phyloP scores from a whole-genome alignment of 129 eudicot species.

The Kitagawia praeruptora region DNA sequence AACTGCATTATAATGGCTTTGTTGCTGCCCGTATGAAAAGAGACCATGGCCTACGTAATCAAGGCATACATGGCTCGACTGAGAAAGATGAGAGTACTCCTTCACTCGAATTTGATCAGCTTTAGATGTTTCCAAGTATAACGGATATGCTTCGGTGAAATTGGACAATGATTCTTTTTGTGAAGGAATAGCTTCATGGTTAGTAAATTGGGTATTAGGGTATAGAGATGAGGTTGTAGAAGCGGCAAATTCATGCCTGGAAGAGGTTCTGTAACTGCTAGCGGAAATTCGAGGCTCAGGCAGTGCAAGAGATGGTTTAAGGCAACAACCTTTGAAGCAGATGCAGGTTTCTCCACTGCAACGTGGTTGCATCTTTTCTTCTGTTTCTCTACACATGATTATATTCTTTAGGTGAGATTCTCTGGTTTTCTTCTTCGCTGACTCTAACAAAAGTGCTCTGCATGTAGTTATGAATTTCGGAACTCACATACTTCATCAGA shows the following conservation, averaged over 20 bases:
- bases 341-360: slow-evolving; percentile 48
- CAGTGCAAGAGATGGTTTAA: slow-evolving; percentile 27
- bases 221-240: slow-evolving; percentile 47
- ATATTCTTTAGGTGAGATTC: slow-evolving; percentile 7
- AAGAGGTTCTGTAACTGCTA: slow-evolving; percentile 11
- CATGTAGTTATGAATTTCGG: background rate
- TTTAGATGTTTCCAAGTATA: slow-evolving; percentile 37
- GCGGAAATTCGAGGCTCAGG: slow-evolving; percentile 24
- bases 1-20: background rate
- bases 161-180: slow-evolving; percentile 24
- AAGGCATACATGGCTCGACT: slow-evolving; percentile 48
- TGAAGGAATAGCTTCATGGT: slow-evolving; percentile 72
- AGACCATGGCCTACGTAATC: slow-evolving; percentile 79
- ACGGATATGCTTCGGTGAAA: slow-evolving; percentile 42
- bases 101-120: slow-evolving; percentile 59
- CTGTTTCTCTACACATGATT: background rate
- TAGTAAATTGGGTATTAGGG: slow-evolving; percentile 56
- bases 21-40: slow-evolving; percentile 50
- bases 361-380: slow-evolving; percentile 43
- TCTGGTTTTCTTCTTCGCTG: slow-evolving; percentile 9
- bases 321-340: slow-evolving; percentile 58
- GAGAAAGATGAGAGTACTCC: slow-evolving; percentile 47
- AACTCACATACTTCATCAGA: background rate
- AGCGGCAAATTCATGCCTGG: slow-evolving; percentile 43
- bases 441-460: slow-evolving; percentile 6